These are phyloP conservation scores for Aspergillus latus DNA, from an alignment of 2,329 filamentous ascomycete species.

Conservation along the genomic window DNA sequence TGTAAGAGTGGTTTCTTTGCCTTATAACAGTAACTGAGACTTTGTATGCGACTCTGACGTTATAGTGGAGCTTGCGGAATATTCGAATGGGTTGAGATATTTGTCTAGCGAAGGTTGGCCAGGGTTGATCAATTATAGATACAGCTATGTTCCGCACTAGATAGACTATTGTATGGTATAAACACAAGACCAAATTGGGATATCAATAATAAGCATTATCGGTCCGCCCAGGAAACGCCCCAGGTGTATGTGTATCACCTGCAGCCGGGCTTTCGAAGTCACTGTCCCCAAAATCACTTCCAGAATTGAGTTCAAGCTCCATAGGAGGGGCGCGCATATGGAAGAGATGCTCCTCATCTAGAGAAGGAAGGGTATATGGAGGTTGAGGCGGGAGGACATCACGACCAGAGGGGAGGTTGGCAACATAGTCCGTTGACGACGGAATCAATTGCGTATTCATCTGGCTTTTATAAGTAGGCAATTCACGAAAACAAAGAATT, in stretches of 20 bases:
- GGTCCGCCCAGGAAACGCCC: slow-evolving; percentile 37
- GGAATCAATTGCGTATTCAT: slow-evolving; percentile 80
- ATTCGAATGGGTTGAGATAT: not conserved
- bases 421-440: slow-evolving; percentile 66
- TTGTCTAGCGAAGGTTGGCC: too few relatives aligned
- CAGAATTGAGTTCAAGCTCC: slow-evolving; percentile 42
- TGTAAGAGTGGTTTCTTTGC: not conserved
- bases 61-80: not conserved
- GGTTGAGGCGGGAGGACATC: slow-evolving; percentile 73
- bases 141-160: too few relatives aligned
- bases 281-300: slow-evolving; percentile 48
- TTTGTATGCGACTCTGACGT: too few relatives aligned
- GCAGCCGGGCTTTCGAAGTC: slow-evolving; percentile 34
- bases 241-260: slow-evolving; percentile 30
- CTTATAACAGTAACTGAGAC: not conserved
- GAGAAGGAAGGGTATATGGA: slow-evolving; percentile 62
- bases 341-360: slow-evolving; percentile 64
- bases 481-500: not conserved
- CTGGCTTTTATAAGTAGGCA: slow-evolving; percentile 42
- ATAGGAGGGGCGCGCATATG: slow-evolving; percentile 59
- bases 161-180: not conserved
- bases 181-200: not conserved
- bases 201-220: slow-evolving; percentile 37
- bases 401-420: slow-evolving; percentile 80
- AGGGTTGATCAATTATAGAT: too few relatives aligned